Conservation (phyloP, 371 early-diverging fungal species). For the Mortierella sp. region DNA sequence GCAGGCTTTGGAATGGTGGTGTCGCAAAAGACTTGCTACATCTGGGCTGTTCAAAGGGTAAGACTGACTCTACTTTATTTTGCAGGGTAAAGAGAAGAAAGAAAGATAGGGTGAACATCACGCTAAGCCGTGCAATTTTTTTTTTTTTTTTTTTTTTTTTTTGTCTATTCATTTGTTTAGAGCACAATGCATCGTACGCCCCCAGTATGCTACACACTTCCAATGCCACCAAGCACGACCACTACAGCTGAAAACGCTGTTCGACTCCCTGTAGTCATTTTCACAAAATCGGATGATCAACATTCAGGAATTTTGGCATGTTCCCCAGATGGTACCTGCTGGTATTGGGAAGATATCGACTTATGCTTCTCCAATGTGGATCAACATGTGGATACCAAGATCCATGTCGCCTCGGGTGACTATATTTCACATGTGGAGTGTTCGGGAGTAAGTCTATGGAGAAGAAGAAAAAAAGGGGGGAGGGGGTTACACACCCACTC, state of each 20-base stretch:
- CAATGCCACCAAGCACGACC: slow-evolving; percentile 44
- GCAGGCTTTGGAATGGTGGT: slow-evolving; percentile 38
- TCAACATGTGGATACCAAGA: slow-evolving; percentile 31
- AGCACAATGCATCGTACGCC: slow-evolving; percentile 33
- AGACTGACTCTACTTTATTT: too few relatives aligned
- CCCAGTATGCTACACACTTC: slow-evolving; percentile 42
- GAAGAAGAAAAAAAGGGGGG: too few relatives aligned
- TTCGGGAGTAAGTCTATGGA: slow-evolving; percentile 51
- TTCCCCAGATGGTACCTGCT: slow-evolving; percentile 43
- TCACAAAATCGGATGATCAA: slow-evolving; percentile 40
- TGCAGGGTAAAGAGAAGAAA: too few relatives aligned
- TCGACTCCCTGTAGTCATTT: slow-evolving; percentile 34
- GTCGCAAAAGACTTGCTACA: slow-evolving; percentile 38
- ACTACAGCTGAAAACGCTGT: slow-evolving; percentile 17
- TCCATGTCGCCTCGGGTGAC: slow-evolving; percentile 24
- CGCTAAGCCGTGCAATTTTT: too few relatives aligned
- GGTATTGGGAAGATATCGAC: slow-evolving; percentile 51
- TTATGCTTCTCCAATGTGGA: slow-evolving; percentile 37
- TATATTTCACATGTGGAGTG: slow-evolving; percentile 32
- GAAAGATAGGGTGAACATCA: too few relatives aligned
- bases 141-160: not conserved
- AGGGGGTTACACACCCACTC: too few relatives aligned
- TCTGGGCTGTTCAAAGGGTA: slow-evolving; percentile 50
- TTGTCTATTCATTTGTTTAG: slow-evolving; percentile 3
- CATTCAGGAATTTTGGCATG: slow-evolving; percentile 34